Evolutionary conservation across 352 stramenopile genomes (phyloP), one percentile per base, ranked within the genome.

Genomic region (Pythium pyrilobum): DNA sequence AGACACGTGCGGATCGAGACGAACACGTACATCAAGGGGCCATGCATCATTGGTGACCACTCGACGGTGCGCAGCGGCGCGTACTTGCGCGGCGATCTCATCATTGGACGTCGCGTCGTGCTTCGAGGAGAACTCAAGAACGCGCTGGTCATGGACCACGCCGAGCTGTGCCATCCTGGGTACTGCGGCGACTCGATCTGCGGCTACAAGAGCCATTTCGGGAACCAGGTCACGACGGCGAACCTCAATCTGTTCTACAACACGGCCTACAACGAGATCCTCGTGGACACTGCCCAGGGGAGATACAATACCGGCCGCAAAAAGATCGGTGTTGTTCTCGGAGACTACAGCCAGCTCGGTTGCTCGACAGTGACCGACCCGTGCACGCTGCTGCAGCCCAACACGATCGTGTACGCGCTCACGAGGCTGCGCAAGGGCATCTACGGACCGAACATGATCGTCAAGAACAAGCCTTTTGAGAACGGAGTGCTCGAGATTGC

Each of bases 381-480:
- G 24, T 80, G 81, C 56, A 92, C 79, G 2, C 36, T 92, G 8
- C 45, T 92, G 15, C 71, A 64, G 18, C 71, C 56, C 4, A 59
- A 86, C 32, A 90, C 79, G 8, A 37, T 84, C 36, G 74, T 80
- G 20, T 92, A 92, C 24, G 71, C 81, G 4, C 73, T 92, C 32
- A 75, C 81, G 25, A 53, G 81, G 12, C 58, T 92, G 25, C 59
- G 55, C 21, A 89, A 89, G 28, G 74, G 70, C 13, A 67, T 89
- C 21, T 92, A 92, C 43, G 81, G 77, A 2, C 74, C 79, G 3
- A 68, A 83, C 34, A 54, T 77, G 4, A 62, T 92, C 13, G 67
- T 92, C 66, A 92, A 90, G 65, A 90, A 90, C 67, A 90, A 90
- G 31, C 79, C 81, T 13, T 67, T 89, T 57, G 75, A 87, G 41